phyloP scores from a whole-genome alignment of 345 rosid species.

The Bretschneidera sinensis region DNA sequence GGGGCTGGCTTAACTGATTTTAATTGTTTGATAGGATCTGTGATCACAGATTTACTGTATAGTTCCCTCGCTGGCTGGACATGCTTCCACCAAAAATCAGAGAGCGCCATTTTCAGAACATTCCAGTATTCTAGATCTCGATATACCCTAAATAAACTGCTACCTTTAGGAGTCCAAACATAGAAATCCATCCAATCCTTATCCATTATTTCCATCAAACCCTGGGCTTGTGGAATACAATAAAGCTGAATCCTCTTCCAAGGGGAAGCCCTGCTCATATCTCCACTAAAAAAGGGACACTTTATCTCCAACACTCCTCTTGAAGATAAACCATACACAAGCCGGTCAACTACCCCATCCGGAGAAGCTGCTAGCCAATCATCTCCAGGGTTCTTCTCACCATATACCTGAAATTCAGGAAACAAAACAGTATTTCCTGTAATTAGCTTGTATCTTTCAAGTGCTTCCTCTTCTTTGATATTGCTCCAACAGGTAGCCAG shows the following conservation, averaged over 20 bases:
- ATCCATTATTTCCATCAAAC: slow-evolving; percentile 57
- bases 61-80: slow-evolving; percentile 52
- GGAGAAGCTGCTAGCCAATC: slow-evolving; percentile 71
- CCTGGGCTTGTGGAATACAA: slow-evolving; percentile 58
- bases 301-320: slow-evolving; percentile 54
- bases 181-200: slow-evolving; percentile 67
- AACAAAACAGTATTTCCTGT: slow-evolving; percentile 33
- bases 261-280: slow-evolving; percentile 29
- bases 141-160: slow-evolving; percentile 44
- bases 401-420: slow-evolving; percentile 40
- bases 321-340: slow-evolving; percentile 30
- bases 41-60: slow-evolving; percentile 21
- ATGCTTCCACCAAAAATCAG: slow-evolving; percentile 64
- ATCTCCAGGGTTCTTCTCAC: slow-evolving; percentile 24
- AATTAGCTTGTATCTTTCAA: slow-evolving; percentile 39
- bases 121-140: slow-evolving; percentile 47
- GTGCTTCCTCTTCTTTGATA: too few relatives aligned
- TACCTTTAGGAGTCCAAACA: slow-evolving; percentile 52
- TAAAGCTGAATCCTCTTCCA: slow-evolving; percentile 43
- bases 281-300: slow-evolving; percentile 47
- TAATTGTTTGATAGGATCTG: slow-evolving; percentile 34
- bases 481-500: too few relatives aligned
- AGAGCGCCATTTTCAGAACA: slow-evolving; percentile 36
- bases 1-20: slow-evolving; percentile 31
- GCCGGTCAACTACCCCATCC: slow-evolving; percentile 41